phyloP scores from a whole-genome alignment of 1,139 yeast species.

The Taiozyma sp. region DNA sequence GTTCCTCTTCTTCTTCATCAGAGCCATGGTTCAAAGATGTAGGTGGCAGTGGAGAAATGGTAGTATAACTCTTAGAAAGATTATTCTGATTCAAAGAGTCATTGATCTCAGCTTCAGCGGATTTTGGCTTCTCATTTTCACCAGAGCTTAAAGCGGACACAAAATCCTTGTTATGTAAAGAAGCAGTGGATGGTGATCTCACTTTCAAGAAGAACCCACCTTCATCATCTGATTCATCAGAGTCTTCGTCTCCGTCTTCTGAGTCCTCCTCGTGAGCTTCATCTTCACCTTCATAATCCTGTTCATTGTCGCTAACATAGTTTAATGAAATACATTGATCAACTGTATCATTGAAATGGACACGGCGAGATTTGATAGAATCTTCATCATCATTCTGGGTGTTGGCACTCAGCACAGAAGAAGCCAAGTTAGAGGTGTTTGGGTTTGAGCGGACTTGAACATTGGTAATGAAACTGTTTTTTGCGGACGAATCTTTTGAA shows the following conservation, averaged over 20 bases:
- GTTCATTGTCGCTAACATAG: conserved; percentile 24
- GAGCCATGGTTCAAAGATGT: conserved; percentile 76
- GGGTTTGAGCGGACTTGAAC: not conserved
- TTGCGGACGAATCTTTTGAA: not conserved
- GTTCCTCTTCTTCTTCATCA: conserved; percentile 46
- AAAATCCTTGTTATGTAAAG: conserved; percentile 11
- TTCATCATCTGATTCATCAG: conserved; percentile 48
- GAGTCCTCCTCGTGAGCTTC: conserved; percentile 27
- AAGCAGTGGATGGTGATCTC: conserved; percentile 37
- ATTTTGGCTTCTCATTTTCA: not conserved
- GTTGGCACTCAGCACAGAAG: conserved; percentile 3
- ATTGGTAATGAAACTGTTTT: not conserved
- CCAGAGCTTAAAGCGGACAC: not conserved
- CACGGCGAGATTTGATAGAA: conserved; percentile 25
- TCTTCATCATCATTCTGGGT: conserved; percentile 48
- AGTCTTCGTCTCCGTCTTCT: conserved; percentile 21
- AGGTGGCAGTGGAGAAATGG: conserved; percentile 74
- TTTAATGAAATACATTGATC: conserved; percentile 76
- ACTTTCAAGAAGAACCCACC: conserved; percentile 67
- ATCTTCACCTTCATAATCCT: conserved; percentile 17
- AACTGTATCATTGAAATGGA: conserved; percentile 85
- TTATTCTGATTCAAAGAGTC: not conserved
- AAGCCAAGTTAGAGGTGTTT: not conserved
- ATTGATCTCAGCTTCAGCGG: not conserved
- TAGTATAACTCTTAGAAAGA: conserved; percentile 25